A percentile compares a stretch with the other conserved stretches of the same genome.
These are phyloP conservation scores for Monsonia emarginata DNA, from an alignment of 441 rosid genomes.

Conservation along the genomic window DNA sequence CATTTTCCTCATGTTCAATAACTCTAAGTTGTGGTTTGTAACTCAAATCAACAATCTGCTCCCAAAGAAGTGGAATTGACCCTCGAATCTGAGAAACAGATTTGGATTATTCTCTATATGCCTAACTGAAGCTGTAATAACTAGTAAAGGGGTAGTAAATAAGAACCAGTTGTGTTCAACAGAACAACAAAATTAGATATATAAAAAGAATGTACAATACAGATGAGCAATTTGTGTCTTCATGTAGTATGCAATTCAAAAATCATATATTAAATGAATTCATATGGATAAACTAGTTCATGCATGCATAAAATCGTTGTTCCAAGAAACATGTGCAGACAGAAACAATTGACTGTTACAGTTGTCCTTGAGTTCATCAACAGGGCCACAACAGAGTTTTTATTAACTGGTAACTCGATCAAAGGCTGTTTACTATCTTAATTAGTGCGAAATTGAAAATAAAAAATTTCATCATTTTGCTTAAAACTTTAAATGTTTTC, in stretches of 20 bases:
- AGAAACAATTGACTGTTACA: background rate
- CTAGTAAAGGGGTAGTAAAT: background rate
- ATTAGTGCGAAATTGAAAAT: too few species aligned
- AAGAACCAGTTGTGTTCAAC: background rate
- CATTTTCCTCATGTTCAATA: slow-evolving; percentile 57
- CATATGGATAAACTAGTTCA: background rate
- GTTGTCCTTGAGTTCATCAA: background rate
- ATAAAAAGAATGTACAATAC: background rate
- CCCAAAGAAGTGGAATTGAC: slow-evolving; percentile 96
- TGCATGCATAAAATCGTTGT: background rate
- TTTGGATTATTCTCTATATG: slow-evolving; percentile 8
- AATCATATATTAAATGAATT: background rate
- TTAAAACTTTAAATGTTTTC: too few species aligned
- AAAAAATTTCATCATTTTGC: too few species aligned
- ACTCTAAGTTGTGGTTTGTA: slow-evolving; percentile 72
- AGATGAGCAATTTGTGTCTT: background rate
- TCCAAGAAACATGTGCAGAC: background rate
- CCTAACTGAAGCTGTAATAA: background rate
- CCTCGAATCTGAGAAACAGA: slow-evolving; percentile 63
- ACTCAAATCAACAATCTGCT: slow-evolving; percentile 96
- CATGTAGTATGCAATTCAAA: background rate
- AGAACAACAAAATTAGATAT: background rate
- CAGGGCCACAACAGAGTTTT: background rate
- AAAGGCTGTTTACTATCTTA: background rate
- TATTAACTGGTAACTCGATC: background rate